phyloP scores from a whole-genome alignment of 306 rosid species.

The Vicia sativa region DNA sequence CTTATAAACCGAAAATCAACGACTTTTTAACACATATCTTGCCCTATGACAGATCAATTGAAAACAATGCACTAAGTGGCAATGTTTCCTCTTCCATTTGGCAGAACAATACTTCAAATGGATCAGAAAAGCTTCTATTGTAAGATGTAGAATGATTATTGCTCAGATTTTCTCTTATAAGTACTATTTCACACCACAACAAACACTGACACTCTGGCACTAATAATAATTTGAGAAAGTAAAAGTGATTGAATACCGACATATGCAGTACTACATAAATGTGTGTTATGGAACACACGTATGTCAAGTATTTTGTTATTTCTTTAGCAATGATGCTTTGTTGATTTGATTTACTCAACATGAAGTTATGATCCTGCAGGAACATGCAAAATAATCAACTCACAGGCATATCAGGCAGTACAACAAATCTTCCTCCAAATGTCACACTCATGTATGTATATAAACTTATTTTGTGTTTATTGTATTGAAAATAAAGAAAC shows the following conservation, averaged over 20 bases:
- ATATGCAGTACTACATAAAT: neutral
- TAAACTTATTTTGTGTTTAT: conserved; percentile 35
- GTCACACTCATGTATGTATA: conserved; percentile 68
- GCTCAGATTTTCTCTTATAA: neutral
- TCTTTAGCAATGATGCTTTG: conserved; percentile 19
- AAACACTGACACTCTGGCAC: neutral
- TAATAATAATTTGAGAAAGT: neutral
- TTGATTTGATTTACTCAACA: conserved; percentile 29
- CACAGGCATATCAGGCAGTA: conserved; percentile 57
- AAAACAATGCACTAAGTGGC: conserved; percentile 71
- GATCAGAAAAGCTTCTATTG: conserved; percentile 49
- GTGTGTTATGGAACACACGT: neutral
- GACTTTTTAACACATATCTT: conserved; percentile 18
- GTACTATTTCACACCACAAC: neutral
- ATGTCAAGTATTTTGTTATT: neutral
- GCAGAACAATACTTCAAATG: conserved; percentile 54
- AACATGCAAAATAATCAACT: conserved; percentile 69
- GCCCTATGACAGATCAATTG: conserved; percentile 69
- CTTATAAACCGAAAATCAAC: neutral
- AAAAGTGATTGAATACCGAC: neutral
- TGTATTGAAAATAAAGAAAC: neutral
- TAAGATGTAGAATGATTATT: conserved; percentile 49
- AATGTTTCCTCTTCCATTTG: conserved; percentile 70
- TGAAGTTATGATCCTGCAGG: conserved; percentile 53
- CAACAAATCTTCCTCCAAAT: conserved; percentile 54